phyloP scores from a whole-genome alignment of 352 stramenopile species.

The Phytophthora citrophthora region DNA sequence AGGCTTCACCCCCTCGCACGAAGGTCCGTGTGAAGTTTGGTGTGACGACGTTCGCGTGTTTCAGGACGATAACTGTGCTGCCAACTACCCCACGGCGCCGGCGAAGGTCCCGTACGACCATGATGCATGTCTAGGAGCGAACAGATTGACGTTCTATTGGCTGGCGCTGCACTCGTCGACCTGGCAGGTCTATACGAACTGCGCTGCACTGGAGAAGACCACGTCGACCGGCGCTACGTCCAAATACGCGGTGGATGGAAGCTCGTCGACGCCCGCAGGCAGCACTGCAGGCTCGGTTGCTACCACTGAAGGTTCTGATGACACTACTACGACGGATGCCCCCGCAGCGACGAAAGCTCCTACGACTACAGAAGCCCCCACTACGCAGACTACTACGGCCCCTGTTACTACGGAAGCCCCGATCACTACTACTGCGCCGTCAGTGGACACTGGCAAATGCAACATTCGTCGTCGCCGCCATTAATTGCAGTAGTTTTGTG shows the following conservation, averaged over 20 bases:
- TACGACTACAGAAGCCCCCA: constrained; percentile 10
- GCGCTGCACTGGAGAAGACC: constrained; percentile 17
- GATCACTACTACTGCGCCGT: constrained; percentile 4
- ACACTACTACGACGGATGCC: constrained; percentile 9
- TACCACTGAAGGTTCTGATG: constrained; percentile 3
- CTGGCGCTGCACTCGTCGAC: constrained; percentile 41
- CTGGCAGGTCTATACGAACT: constrained; percentile 56
- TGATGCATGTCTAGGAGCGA: constrained; percentile 31
- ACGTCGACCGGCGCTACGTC: constrained; percentile 15
- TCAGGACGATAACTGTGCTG: constrained; percentile 53
- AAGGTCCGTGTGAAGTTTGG: constrained; percentile 61
- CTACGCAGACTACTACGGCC: constrained; percentile 8
- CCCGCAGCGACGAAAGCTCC: not conserved
- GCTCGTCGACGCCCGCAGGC: constrained; percentile 9
- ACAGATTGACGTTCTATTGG: constrained; percentile 49
- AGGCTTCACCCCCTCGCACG: constrained; percentile 43
- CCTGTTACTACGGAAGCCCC: constrained; percentile 14
- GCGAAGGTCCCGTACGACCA: constrained; percentile 49
- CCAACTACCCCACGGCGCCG: constrained; percentile 36
- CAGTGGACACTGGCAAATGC: constrained; percentile 10
- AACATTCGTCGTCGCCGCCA: constrained; percentile 11
- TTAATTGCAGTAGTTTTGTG: not conserved
- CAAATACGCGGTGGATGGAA: constrained; percentile 19
- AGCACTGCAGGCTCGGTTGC: constrained; percentile 9
- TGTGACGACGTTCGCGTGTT: constrained; percentile 54